Evolutionary conservation across 75 land plant species (phyloP).

Genomic region (Selaginella moellendorffii): DNA sequence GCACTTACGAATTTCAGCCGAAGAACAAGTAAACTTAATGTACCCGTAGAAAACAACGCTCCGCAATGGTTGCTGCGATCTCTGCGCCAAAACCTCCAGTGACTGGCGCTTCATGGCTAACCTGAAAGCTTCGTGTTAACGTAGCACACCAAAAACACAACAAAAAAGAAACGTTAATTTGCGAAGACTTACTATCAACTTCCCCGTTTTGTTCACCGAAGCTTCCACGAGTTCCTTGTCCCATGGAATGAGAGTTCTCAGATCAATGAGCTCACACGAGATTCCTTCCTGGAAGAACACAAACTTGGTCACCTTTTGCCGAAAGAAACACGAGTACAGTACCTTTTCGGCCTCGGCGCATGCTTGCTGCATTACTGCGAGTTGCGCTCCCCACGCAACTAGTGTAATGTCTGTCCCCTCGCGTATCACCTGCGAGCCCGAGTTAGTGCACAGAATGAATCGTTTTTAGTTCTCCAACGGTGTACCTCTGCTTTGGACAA

Average conservation of each 20-base stretch:
- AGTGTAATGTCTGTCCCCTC: conserved; percentile 84
- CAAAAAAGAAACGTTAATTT: no score
- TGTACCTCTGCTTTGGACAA: conserved; percentile 87
- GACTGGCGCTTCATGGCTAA: conserved; percentile 96
- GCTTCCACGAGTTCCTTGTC: conserved; percentile 91
- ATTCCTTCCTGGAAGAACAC: conserved; percentile 68
- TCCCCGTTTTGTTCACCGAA: conserved; percentile 84
- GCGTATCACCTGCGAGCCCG: conserved; percentile 55
- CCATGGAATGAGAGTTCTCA: conserved; percentile 89
- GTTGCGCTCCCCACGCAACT: conserved; percentile 99
- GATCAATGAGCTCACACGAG: conserved; percentile 93
- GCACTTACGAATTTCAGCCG: not conserved
- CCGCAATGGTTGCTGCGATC: conserved; percentile 77
- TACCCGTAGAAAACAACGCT: conserved; percentile 88
- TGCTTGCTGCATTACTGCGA: conserved; percentile 75
- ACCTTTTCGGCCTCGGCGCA: conserved; percentile 81
- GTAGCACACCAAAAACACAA: not conserved
- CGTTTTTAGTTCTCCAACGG: not conserved
- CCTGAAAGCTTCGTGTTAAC: conserved; percentile 21
- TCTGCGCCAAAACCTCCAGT: conserved; percentile 99
- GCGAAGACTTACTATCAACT: conserved; percentile 57
- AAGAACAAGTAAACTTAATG: not conserved
- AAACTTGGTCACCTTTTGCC: not conserved
- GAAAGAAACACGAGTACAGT: not conserved
- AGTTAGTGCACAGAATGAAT: no score